Base-by-base conservation (phyloP, 2,329 filamentous ascomycete species). In the Lachnellula arida region DNA sequence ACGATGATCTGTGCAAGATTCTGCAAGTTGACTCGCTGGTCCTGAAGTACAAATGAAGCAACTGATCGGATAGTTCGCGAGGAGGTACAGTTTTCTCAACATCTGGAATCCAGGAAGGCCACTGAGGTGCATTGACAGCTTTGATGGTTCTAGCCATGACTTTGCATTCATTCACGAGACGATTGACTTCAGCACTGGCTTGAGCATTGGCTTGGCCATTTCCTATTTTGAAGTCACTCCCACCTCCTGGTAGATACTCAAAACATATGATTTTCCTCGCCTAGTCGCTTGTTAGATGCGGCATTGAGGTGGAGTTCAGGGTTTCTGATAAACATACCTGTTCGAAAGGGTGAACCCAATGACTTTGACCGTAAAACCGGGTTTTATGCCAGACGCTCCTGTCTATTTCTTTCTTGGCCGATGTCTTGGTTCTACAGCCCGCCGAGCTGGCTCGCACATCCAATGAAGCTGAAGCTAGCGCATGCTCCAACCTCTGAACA, bases 1-100 rank as follows among this genome's bases (percentile, higher is more conserved):
- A 80, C 0, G 71, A 71, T 4, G 76, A 75, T n/a, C 71, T 65
- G 57, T 80, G 76, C 5, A 80, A 56, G 46, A 80, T 71, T 25
- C 74, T 71, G 51, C 76, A 76, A 1, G 72, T 69, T 3, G 65
- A 71, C 40, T 76, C 77, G 55, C 71, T 74, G 0, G 69, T 74
- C 9, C 71, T 68, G 28, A 78, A 69, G 63, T 79, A 80, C 1
- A 71, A 53, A 2, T 69, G 59, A 12, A 75, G 65, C 32, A 74
- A 63, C 19, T 66, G 54, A 51, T 79, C 74, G 7, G 71, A 62
- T 7, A 63, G 17, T 15, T 49, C 51, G 15, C 56, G 54, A 17
- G 56, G 32, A 4, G 65, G 64, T 15, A 67, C 51, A 4, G 50
- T 47, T 8, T 60, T 55, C 37, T 57, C 59, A 11, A 58, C 58